A percentile compares a stretch with the other conserved stretches of the same genome.
Evolutionary conservation across 768 basidiomycete species (phyloP).

Genomic region (Pisolithus orientalis): DNA sequence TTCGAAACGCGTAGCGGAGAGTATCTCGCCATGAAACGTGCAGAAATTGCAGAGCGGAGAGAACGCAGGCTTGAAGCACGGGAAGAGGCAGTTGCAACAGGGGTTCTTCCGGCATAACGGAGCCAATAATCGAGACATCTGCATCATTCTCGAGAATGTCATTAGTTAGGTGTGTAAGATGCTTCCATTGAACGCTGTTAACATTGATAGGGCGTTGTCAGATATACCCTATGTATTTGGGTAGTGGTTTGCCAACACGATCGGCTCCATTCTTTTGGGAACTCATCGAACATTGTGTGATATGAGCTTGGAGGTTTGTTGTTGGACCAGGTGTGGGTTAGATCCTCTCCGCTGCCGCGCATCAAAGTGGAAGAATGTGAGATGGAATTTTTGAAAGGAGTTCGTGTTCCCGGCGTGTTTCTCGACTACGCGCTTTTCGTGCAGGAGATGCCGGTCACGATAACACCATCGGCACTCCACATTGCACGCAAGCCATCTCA

Average conservation of each 20-base stretch:
- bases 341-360: not conserved
- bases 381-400: too few relatives aligned
- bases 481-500: not conserved
- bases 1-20: constrained; percentile 61
- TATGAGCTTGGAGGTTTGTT: not conserved
- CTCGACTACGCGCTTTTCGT: not conserved
- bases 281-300: not conserved
- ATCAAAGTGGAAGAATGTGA: not conserved
- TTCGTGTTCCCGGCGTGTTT: too few relatives aligned
- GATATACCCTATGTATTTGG: not conserved
- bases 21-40: constrained; percentile 58
- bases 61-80: constrained; percentile 28
- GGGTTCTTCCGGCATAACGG: constrained; percentile 24
- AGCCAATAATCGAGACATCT: not conserved
- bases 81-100: constrained; percentile 17
- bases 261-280: not conserved
- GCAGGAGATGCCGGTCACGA: not conserved
- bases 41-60: constrained; percentile 46
- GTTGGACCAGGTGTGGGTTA: not conserved
- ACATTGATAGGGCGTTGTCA: not conserved
- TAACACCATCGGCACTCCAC: not conserved
- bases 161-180: not conserved
- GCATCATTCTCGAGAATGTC: not conserved
- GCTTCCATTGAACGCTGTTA: not conserved
- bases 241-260: not conserved